Evolutionary conservation across 768 basidiomycete species (phyloP).

Genomic region (Naganishia antarctica): DNA sequence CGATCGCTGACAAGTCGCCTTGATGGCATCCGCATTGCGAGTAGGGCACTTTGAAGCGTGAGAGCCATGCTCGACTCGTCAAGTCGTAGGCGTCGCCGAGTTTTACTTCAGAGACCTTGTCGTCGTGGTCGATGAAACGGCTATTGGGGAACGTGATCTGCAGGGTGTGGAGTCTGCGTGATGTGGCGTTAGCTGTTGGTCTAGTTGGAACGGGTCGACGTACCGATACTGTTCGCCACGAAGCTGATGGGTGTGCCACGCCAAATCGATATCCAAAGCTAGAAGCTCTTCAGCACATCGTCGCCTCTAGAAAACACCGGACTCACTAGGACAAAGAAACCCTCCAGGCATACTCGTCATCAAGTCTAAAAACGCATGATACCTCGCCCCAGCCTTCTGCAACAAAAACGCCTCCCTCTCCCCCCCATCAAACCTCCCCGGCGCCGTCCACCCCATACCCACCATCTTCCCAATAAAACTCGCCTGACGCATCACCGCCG

Average conservation of each 20-base stretch:
- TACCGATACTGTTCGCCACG: slow-evolving; percentile 53
- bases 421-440: slow-evolving; percentile 22
- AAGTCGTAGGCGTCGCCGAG: slow-evolving; percentile 27
- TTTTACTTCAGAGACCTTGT: slow-evolving; percentile 26
- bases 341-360: slow-evolving; percentile 26
- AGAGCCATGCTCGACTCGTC: slow-evolving; percentile 22
- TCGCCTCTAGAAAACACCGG: not conserved
- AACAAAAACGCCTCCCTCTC: slow-evolving; percentile 24
- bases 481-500: slow-evolving; percentile 32
- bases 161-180: not conserved
- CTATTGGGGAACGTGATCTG: slow-evolving; percentile 7
- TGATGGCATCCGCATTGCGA: slow-evolving; percentile 30
- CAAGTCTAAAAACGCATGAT: slow-evolving; percentile 35
- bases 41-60: slow-evolving; percentile 28
- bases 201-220: too few species aligned
- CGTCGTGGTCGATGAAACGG: slow-evolving; percentile 32
- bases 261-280: slow-evolving; percentile 67
- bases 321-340: slow-evolving; percentile 35
- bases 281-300: slow-evolving; percentile 53
- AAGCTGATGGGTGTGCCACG: slow-evolving; percentile 72
- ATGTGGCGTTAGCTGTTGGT: not conserved
- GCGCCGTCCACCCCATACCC: slow-evolving; percentile 34
- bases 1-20: not conserved
- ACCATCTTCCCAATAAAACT: slow-evolving; percentile 37
- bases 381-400: slow-evolving; percentile 30